Percentiles rank a stretch among this genome's conserved stretches.
Evolutionary conservation across 192 early-diverging fungal species (phyloP).

Genomic region (Coemansia sp.): DNA sequence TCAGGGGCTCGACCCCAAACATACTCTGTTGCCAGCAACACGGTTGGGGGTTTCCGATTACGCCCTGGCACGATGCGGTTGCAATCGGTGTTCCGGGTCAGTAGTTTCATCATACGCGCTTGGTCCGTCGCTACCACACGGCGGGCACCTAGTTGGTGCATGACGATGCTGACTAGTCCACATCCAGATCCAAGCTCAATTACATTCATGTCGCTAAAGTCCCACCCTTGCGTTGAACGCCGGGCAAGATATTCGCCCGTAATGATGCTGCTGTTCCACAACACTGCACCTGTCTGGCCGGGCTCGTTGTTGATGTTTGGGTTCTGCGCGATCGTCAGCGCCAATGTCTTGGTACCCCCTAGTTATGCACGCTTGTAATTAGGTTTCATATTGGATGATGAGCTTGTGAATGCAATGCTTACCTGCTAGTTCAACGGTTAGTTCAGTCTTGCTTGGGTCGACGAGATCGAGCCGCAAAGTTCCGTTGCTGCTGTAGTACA

Average conservation of each 20-base stretch:
- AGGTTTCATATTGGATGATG: no score
- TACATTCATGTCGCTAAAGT: conserved; percentile 6
- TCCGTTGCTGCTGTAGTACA: conserved; percentile 30
- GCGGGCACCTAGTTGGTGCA: conserved; percentile 36
- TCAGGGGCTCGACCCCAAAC: conserved; percentile 28
- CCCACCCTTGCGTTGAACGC: conserved; percentile 5
- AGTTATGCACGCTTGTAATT: not conserved
- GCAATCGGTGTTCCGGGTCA: conserved; percentile 25
- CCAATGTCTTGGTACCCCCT: not conserved
- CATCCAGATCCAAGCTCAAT: conserved; percentile 49
- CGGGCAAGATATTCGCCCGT: conserved; percentile 32
- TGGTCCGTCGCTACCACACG: conserved; percentile 44
- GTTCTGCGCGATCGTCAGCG: conserved; percentile 40
- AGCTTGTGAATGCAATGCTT: no score
- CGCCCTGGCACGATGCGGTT: not conserved
- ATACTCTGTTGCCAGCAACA: conserved; percentile 32
- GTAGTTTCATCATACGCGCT: conserved; percentile 30
- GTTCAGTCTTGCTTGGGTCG: conserved; percentile 9
- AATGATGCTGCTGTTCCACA: conserved; percentile 53
- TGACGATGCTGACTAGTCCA: conserved; percentile 37
- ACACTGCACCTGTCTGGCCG: conserved; percentile 44
- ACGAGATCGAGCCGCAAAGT: conserved; percentile 16
- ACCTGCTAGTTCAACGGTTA: not conserved
- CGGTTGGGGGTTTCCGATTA: not conserved
- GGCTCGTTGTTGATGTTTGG: conserved; percentile 45